These are phyloP conservation scores for maize (Zea mays) DNA, from an alignment of 176 grass and related monocot genomes.

Conservation along the genomic window Zm-B73-REFERENCE-NAM-5.0 NC_050096.1:27043501-27044000, in stretches of 20 bases:
- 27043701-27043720: neutral
- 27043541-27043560: neutral
- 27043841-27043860: neutral
- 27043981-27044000: neutral
- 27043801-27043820: neutral
- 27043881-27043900: neutral
- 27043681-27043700: neutral
- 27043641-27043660: neutral
- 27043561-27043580: neutral
- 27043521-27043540: neutral
- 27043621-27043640: neutral
- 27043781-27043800: neutral
- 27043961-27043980: neutral
- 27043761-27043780: neutral
- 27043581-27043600: neutral
- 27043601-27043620: neutral
- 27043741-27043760: no score
- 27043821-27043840: neutral
- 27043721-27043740: neutral
- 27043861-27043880: neutral
- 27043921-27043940: neutral
- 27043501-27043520: slow-evolving; percentile 7
- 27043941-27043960: neutral
- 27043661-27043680: neutral
- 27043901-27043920: neutral